These are phyloP conservation scores for Cryptococcus deneoformans DNA, from an alignment of 1,284 basidiomycete genomes.

Conservation along the genomic window DNA sequence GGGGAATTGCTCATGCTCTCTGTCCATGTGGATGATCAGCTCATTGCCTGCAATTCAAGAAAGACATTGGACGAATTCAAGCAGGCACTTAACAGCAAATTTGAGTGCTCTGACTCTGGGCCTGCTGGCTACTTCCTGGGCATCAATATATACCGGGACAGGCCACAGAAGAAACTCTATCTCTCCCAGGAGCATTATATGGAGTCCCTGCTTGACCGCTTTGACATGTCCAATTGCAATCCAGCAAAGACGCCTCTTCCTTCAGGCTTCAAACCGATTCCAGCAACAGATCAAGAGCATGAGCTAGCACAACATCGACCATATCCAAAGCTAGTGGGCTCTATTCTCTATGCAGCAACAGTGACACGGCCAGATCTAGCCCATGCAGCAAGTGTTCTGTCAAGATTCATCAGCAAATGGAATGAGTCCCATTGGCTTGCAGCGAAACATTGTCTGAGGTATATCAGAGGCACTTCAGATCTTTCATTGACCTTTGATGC, in stretches of 20 bases:
- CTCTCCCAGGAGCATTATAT: conserved; percentile 22
- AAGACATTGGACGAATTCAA: conserved; percentile 18
- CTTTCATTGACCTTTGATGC: conserved; percentile 10
- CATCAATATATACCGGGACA: conserved; percentile 16
- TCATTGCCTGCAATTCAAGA: conserved; percentile 18
- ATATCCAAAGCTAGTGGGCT: conserved; percentile 15
- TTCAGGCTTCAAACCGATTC: not conserved
- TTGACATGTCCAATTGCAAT: conserved; percentile 17
- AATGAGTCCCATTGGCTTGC: too few species aligned
- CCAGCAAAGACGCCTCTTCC: conserved; percentile 1
- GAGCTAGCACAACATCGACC: conserved; percentile 5
- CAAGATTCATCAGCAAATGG: too few species aligned
- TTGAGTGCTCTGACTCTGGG: conserved; percentile 22
- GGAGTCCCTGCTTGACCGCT: conserved; percentile 14
- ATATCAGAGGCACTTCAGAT: too few species aligned
- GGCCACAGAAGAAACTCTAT: conserved; percentile 7
- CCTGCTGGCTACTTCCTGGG: conserved; percentile 22
- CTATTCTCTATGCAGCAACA: conserved; percentile 6
- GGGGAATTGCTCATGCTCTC: not conserved
- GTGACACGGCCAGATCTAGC: conserved; percentile 21
- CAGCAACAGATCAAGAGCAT: conserved; percentile 6
- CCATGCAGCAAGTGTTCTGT: conserved; percentile 11
- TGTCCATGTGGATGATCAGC: conserved; percentile 28
- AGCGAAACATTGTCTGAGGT: too few species aligned
- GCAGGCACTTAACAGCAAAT: conserved; percentile 10